Percentiles rank a stretch among this genome's conserved stretches.
Conservation (phyloP, 257 asterid genomes). For the Solanum acaule region DNA sequence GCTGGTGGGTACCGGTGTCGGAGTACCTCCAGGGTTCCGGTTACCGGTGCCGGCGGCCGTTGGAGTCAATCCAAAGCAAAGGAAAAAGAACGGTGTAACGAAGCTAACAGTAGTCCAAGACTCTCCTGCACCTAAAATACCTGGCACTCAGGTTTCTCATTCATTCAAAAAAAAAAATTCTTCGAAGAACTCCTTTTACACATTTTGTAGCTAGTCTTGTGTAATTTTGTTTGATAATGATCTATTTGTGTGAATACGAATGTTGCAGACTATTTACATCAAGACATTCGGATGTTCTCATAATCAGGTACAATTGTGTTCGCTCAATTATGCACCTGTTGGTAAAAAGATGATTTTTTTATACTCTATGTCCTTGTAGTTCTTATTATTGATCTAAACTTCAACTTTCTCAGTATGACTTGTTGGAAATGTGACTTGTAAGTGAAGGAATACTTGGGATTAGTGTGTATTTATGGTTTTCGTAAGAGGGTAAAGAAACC, state of each 20-base stretch:
- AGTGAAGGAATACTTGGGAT: not conserved
- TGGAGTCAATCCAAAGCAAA: conserved; percentile 45
- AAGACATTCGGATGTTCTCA: conserved; percentile 96
- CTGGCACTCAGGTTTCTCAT: conserved; percentile 69
- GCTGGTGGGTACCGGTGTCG: conserved; percentile 48
- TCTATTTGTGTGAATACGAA: not conserved
- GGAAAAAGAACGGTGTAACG: conserved; percentile 15
- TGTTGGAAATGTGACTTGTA: not conserved
- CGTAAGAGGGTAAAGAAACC: not conserved
- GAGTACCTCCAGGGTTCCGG: conserved; percentile 70
- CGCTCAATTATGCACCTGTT: not conserved
- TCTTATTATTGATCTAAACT: not conserved
- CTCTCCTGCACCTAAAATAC: conserved; percentile 39
- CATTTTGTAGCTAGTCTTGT: not conserved
- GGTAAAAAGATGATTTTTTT: not conserved
- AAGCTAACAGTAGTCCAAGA: conserved; percentile 19
- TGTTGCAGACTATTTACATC: conserved; percentile 71
- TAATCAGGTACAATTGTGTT: conserved; percentile 52
- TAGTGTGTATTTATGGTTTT: not conserved
- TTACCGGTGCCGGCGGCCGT: conserved; percentile 49
- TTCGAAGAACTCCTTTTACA: not conserved
- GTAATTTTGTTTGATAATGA: not conserved
- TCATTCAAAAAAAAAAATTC: not conserved
- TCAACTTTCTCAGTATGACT: not conserved
- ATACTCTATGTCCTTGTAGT: not conserved